A percentile compares a stretch with the other conserved stretches of the same genome.
These are phyloP conservation scores for Dactylis glomerata DNA, from an alignment of 176 grass and related monocot genomes.

Conservation along the genomic window DNA sequence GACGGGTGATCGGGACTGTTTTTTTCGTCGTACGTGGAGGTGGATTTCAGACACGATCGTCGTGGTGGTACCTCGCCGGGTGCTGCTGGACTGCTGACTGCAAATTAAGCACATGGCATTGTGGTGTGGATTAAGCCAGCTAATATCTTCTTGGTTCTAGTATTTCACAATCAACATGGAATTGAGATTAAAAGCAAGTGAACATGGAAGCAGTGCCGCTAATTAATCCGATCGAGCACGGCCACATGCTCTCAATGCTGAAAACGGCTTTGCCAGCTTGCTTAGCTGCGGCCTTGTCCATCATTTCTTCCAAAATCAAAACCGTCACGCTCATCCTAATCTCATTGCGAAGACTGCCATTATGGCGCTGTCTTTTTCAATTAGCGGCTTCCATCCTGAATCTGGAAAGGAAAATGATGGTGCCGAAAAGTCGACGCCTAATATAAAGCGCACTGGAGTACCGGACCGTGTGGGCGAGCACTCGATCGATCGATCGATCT, in stretches of 20 bases:
- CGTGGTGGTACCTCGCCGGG: not conserved
- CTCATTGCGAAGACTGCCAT: not conserved
- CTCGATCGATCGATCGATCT: not conserved
- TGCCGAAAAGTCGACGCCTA: constrained; percentile 16
- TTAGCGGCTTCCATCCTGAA: constrained; percentile 19
- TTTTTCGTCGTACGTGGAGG: not conserved
- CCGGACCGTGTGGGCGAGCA: constrained; percentile 9
- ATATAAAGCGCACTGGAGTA: constrained; percentile 16
- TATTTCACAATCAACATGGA: not conserved
- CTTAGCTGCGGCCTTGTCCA: not conserved
- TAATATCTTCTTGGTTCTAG: not conserved
- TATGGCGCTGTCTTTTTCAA: not conserved
- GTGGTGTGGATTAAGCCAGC: too few species aligned
- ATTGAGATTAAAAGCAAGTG: not conserved
- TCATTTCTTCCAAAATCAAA: not conserved
- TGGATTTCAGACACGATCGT: not conserved
- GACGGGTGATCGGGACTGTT: constrained; percentile 9
- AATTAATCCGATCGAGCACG: not conserved
- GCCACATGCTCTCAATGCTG: not conserved
- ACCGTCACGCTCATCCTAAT: not conserved
- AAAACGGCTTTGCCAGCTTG: not conserved
- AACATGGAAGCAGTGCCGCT: not conserved
- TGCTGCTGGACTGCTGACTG: too few species aligned
- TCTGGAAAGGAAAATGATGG: constrained; percentile 10
- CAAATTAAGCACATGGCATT: too few species aligned